Evolutionary conservation across 768 basidiomycete species (phyloP).

Genomic region (Rhodocollybia butyracea): DNA sequence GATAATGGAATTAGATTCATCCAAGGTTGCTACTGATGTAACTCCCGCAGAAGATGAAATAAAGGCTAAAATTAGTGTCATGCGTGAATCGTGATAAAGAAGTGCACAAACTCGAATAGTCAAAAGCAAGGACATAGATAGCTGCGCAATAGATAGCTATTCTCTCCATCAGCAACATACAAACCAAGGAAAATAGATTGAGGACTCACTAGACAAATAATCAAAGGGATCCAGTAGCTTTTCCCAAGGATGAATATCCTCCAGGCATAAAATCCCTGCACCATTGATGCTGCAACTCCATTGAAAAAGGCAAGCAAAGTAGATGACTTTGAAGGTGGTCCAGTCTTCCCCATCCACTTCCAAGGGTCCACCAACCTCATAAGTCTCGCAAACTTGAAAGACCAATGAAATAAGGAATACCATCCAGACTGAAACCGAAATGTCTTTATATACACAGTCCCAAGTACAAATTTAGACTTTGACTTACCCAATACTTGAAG

Average conservation of each 20-base stretch:
- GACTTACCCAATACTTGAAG: background rate
- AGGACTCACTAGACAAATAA: background rate
- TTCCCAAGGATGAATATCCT: no score
- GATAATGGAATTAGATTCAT: background rate
- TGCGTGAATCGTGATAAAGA: no score
- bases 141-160: no score
- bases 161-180: no score
- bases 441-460: background rate
- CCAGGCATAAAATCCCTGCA: background rate
- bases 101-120: no score
- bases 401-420: background rate
- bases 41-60: no score
- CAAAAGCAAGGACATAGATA: no score
- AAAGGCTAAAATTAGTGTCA: no score
- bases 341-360: background rate
- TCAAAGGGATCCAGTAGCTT: background rate
- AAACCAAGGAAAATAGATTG: background rate
- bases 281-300: background rate
- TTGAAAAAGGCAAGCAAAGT: background rate
- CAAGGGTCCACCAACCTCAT: background rate
- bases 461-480: background rate
- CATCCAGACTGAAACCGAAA: background rate
- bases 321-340: background rate
- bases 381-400: background rate
- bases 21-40: no score